Conservation (phyloP, 371 early-diverging fungal genomes). For the Syncephalis plumigaleata region DNA sequence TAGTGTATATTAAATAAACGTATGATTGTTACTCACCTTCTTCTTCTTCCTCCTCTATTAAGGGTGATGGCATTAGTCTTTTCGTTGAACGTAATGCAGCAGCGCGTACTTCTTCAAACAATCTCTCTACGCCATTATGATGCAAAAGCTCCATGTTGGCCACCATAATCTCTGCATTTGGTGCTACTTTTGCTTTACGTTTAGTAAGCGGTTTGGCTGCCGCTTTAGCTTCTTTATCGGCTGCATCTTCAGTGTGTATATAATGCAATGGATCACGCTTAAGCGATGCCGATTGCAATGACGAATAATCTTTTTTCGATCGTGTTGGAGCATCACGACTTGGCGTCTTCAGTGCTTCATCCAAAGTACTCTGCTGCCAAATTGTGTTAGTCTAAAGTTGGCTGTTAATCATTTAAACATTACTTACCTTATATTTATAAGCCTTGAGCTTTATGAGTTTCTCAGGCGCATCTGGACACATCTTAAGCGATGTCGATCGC, state of each 20-base stretch:
- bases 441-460: constrained; percentile 12
- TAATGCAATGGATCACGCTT: not conserved
- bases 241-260: not conserved
- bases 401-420: not conserved
- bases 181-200: not conserved
- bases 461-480: not conserved
- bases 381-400: not conserved
- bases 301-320: not conserved
- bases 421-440: constrained; percentile 11
- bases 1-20: too few relatives aligned
- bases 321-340: not conserved
- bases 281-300: not conserved
- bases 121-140: not conserved
- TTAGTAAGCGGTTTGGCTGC: not conserved
- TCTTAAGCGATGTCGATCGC: too few relatives aligned
- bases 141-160: not conserved
- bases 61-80: constrained; percentile 11
- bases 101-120: not conserved
- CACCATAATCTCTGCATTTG: not conserved
- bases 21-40: too few relatives aligned
- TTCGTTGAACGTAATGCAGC: too few relatives aligned
- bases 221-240: not conserved
- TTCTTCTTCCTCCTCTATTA: too few relatives aligned
- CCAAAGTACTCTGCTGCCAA: not conserved
- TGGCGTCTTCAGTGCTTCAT: not conserved